Evolutionary conservation across 176 grass and related monocot species (phyloP).

Genomic region (Aegilops umbellulata): DNA sequence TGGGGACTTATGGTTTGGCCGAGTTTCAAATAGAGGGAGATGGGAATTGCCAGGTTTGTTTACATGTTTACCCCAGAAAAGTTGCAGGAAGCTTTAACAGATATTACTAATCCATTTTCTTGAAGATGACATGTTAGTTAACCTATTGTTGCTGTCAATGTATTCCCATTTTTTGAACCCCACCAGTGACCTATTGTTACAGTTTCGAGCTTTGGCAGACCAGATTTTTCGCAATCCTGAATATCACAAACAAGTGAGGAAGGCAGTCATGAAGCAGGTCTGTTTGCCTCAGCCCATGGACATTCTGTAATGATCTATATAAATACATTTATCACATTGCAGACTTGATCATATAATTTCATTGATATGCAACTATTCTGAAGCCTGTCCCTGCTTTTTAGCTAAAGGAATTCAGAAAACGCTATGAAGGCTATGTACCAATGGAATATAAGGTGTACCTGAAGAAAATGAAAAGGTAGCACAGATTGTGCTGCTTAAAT

Average conservation of each 20-base stretch:
- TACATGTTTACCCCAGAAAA: background rate
- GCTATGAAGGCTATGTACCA: constrained; percentile 85
- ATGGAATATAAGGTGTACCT: constrained; percentile 98
- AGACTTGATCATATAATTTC: background rate
- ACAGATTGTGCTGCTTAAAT: background rate
- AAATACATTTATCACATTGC: background rate
- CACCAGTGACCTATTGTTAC: constrained; percentile 7
- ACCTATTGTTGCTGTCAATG: background rate
- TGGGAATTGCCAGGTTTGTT: constrained; percentile 92
- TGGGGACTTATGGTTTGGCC: constrained; percentile 75
- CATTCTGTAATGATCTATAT: background rate
- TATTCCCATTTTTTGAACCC: constrained; percentile 5
- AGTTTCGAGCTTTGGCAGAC: constrained; percentile 99
- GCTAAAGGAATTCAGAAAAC: constrained; percentile 89
- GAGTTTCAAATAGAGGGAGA: constrained; percentile 95
- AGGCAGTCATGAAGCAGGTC: constrained; percentile 83
- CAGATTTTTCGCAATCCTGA: constrained; percentile 91
- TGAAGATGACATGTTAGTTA: background rate
- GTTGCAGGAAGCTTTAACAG: background rate
- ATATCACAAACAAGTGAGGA: constrained; percentile 90
- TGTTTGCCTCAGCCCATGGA: background rate
- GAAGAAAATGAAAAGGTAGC: constrained; percentile 95
- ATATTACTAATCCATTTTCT: constrained; percentile 4
- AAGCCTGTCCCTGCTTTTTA: constrained; percentile 35
- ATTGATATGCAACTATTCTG: constrained; percentile 15